phyloP scores from a whole-genome alignment of 2,329 filamentous ascomycete genomes.

The Ophiostoma sp. region DNA sequence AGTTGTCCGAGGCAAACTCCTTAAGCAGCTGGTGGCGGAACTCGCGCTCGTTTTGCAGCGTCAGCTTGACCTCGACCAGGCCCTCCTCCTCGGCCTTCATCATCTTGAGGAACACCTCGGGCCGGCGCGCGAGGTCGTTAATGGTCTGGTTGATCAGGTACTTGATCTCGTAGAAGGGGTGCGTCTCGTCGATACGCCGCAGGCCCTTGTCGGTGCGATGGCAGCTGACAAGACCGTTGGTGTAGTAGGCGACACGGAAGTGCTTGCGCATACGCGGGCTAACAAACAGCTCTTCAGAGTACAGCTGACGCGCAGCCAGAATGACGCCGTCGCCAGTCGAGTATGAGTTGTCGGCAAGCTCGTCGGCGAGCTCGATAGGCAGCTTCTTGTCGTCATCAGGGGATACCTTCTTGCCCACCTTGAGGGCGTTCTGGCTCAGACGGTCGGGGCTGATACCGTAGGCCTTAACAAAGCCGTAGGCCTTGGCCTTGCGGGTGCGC shows the following conservation, averaged over 20 bases:
- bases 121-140: slow-evolving; percentile 70
- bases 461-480: slow-evolving; percentile 76
- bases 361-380: slow-evolving; percentile 83
- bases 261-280: slow-evolving; percentile 87
- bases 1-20: slow-evolving; percentile 91
- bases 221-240: slow-evolving; percentile 78
- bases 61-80: slow-evolving; percentile 76
- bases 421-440: slow-evolving; percentile 79
- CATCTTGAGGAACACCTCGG: slow-evolving; percentile 94
- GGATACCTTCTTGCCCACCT: slow-evolving; percentile 70
- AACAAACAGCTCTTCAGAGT: slow-evolving; percentile 80
- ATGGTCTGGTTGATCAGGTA: slow-evolving; percentile 89
- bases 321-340: slow-evolving; percentile 70
- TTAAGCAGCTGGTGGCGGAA: slow-evolving; percentile 72
- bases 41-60: slow-evolving; percentile 67
- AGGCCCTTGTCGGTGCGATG: slow-evolving; percentile 89
- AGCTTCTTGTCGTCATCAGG: slow-evolving; percentile 77
- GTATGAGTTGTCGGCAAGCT: slow-evolving; percentile 66
- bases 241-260: slow-evolving; percentile 77
- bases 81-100: slow-evolving; percentile 94
- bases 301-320: slow-evolving; percentile 76
- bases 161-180: slow-evolving; percentile 97
- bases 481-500: slow-evolving; percentile 71
- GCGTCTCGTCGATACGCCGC: slow-evolving; percentile 86
- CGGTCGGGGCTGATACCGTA: slow-evolving; percentile 88